A percentile compares a stretch with the other conserved stretches of the same genome.
Evolutionary conservation across 306 rosid genomes (phyloP).

Genomic region (Luffa aegyptiaca): DNA sequence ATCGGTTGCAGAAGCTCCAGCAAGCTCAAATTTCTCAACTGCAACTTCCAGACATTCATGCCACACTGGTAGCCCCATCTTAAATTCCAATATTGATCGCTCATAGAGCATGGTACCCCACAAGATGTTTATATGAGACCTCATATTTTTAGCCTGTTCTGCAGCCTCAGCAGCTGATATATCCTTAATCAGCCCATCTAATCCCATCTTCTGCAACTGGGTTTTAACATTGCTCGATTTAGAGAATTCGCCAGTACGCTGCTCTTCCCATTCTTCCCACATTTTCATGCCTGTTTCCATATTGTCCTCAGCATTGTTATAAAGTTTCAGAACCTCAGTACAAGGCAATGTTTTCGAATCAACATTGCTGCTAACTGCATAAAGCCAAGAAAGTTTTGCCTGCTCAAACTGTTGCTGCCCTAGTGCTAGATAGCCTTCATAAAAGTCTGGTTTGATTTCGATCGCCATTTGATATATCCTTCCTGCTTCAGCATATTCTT

Average conservation of each 20-base stretch:
- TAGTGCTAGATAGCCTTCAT: slow-evolving; percentile 72
- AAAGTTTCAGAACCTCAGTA: slow-evolving; percentile 50
- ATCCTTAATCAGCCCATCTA: slow-evolving; percentile 31
- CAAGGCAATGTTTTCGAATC: slow-evolving; percentile 48
- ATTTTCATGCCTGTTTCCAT: slow-evolving; percentile 78
- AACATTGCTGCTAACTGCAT: slow-evolving; percentile 44
- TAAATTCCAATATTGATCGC: slow-evolving; percentile 71
- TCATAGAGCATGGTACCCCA: slow-evolving; percentile 92
- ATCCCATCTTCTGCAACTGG: slow-evolving; percentile 36
- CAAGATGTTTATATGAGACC: slow-evolving; percentile 63
- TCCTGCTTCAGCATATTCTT: slow-evolving; percentile 58
- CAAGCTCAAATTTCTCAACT: slow-evolving; percentile 67
- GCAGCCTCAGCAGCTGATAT: slow-evolving; percentile 44
- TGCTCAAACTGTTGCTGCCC: slow-evolving; percentile 71
- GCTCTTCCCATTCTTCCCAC: slow-evolving; percentile 57
- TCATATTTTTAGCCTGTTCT: slow-evolving; percentile 47
- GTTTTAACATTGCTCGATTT: slow-evolving; percentile 25
- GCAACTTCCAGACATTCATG: slow-evolving; percentile 61
- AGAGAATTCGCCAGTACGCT: slow-evolving; percentile 23
- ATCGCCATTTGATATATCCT: slow-evolving; percentile 66
- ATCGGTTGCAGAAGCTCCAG: slow-evolving; percentile 83
- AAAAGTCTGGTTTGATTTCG: slow-evolving; percentile 60
- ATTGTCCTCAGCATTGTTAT: slow-evolving; percentile 65
- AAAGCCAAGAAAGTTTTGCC: slow-evolving; percentile 80
- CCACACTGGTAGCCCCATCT: slow-evolving; percentile 63